A percentile compares a stretch with the other conserved stretches of the same genome.
Evolutionary conservation across 192 early-diverging fungal species (phyloP).

Genomic region (Mortierella hygrophila): DNA sequence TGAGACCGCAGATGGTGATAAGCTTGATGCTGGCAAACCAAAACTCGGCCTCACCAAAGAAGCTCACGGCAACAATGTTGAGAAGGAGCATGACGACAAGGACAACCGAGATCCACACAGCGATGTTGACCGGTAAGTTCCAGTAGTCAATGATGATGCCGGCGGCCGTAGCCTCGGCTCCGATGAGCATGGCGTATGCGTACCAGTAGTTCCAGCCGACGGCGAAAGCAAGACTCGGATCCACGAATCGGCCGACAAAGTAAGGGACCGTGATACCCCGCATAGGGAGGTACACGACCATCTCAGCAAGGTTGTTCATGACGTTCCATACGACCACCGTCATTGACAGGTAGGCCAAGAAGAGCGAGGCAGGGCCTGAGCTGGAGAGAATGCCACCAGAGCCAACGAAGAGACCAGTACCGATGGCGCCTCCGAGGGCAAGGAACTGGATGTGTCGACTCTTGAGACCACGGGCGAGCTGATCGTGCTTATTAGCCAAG

Average conservation of each 20-base stretch:
- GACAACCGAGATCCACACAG: conserved; percentile 62
- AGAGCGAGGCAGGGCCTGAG: conserved; percentile 66
- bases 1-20: conserved; percentile 52
- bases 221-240: conserved; percentile 69
- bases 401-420: conserved; percentile 71
- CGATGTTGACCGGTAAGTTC: conserved; percentile 32
- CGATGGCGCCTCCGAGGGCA: conserved; percentile 68
- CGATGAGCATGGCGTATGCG: conserved; percentile 69
- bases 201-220: conserved; percentile 79
- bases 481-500: conserved; percentile 24
- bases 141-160: conserved; percentile 42
- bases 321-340: conserved; percentile 68
- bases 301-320: conserved; percentile 70
- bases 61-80: conserved; percentile 64
- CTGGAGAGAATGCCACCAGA: conserved; percentile 59
- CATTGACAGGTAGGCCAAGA: conserved; percentile 64
- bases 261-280: conserved; percentile 64
- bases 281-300: conserved; percentile 69
- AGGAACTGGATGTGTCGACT: conserved; percentile 71
- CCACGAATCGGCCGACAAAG: conserved; percentile 64
- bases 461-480: conserved; percentile 63
- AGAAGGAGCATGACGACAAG: conserved; percentile 59
- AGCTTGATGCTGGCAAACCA: conserved; percentile 71
- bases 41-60: conserved; percentile 70
- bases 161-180: conserved; percentile 40